Evolutionary conservation across 2,329 filamentous ascomycete species (phyloP), one percentile per base, ranked within the genome.

Genomic region (Cladophialophora yegresii): DNA sequence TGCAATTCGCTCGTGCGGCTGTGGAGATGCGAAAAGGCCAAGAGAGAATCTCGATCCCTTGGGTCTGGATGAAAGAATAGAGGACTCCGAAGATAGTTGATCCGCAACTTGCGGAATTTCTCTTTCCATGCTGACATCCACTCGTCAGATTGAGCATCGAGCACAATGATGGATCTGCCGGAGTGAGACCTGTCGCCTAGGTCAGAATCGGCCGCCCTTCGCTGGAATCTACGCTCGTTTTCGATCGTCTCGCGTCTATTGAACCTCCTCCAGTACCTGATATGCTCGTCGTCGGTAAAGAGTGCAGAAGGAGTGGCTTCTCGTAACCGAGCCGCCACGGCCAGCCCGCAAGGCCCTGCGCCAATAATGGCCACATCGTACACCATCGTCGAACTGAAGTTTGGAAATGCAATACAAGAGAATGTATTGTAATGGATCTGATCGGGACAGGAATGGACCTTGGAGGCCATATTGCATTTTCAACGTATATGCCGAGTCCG

Each of bases 1-100:
- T 84, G 80, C 8, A 92, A 76, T 71, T 93, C 89, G 5, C 77
- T 75, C 63, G 86, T 83, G n/a, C 86, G 77, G 0, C 82, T 82
- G 20, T 83, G 79, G 62, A 84, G 81, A 70, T 89, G 86, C 0
- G 89, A 83, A 75, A 88, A 90, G 0, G 86, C 87, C 23, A 93
- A 77, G 70, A 93, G 77, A 0, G 87, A 87, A 77, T 93, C 90
- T 1, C 89, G 81, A 74, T 93, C 90, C 0, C 84, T 81, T 0
- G 90, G 90, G 72, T 93, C 90, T 13, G 91, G 82, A 72, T 95
- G 90, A 78, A 92, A 93, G 72, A 93, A 89, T 88, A 93, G 90
- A 0, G 89, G 90, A 69, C 89, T 92, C 16, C 90, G 83, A 45
- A 95, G 78, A 71, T 92, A 85, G 1, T 83, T 81, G 54, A 93